These are phyloP conservation scores for Pseudodiploospora longispora DNA, from an alignment of 2,329 filamentous ascomycete species.

Conservation along the genomic window DNA sequence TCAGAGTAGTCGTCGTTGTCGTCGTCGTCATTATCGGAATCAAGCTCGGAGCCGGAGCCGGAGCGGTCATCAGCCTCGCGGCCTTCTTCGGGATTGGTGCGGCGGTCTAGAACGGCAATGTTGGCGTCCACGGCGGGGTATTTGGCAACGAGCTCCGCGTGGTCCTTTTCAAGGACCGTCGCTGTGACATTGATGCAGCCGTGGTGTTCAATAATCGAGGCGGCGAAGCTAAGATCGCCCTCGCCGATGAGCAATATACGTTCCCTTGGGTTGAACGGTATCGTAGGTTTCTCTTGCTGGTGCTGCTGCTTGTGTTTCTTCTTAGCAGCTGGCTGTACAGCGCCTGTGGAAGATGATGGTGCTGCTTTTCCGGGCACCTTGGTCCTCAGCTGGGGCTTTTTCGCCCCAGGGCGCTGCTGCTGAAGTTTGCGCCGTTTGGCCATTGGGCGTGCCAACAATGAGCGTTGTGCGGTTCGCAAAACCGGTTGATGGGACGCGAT, in stretches of 20 bases:
- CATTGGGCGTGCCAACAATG: slow-evolving; percentile 16
- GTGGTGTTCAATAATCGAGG: slow-evolving; percentile 57
- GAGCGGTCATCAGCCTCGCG: neutral
- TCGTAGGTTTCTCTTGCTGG: slow-evolving; percentile 34
- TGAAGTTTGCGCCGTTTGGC: slow-evolving; percentile 37
- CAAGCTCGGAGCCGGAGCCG: slow-evolving; percentile 4
- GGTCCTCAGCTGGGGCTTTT: slow-evolving; percentile 13
- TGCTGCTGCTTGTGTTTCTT: slow-evolving; percentile 18
- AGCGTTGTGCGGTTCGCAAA: too few relatives aligned
- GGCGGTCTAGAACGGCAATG: slow-evolving; percentile 39
- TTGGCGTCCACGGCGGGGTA: slow-evolving; percentile 63
- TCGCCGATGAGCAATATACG: slow-evolving; percentile 71
- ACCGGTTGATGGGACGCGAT: too few relatives aligned
- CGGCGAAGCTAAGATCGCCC: slow-evolving; percentile 72
- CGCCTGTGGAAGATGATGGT: slow-evolving; percentile 1
- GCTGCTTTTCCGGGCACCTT: slow-evolving; percentile 9
- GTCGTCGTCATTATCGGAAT: slow-evolving; percentile 22
- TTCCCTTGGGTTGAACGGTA: slow-evolving; percentile 61
- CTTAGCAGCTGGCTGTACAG: neutral
- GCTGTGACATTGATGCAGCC: slow-evolving; percentile 59
- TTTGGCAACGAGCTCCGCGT: slow-evolving; percentile 55
- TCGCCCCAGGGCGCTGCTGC: slow-evolving; percentile 10
- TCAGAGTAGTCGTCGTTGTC: slow-evolving; percentile 4
- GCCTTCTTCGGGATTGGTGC: neutral
- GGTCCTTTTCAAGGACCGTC: slow-evolving; percentile 56